Conservation (phyloP, 2,329 filamentous ascomycete genomes). For the Furcasterigmium sp. region DNA sequence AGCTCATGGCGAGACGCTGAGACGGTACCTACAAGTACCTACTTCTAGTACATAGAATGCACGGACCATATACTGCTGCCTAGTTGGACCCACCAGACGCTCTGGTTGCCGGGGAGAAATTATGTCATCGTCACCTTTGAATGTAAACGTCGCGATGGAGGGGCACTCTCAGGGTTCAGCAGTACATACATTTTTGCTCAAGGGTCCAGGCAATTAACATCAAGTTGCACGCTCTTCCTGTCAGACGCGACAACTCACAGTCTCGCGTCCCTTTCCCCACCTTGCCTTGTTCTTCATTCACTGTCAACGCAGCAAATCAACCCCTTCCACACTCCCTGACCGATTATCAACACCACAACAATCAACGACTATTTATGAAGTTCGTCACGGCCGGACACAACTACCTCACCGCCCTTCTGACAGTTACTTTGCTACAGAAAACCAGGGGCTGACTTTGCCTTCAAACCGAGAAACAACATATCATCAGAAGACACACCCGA, state of each 20-base stretch:
- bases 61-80: too few relatives aligned
- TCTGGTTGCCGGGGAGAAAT: background rate
- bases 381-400: background rate
- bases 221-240: too few relatives aligned
- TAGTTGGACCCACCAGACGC: too few relatives aligned
- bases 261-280: too few relatives aligned
- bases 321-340: too few relatives aligned
- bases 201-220: too few relatives aligned
- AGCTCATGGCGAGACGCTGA: too few relatives aligned
- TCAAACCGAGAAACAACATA: constrained; percentile 24
- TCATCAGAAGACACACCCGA: constrained; percentile 15
- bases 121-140: constrained; percentile 7
- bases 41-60: too few relatives aligned
- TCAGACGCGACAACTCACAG: constrained; percentile 5
- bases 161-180: constrained; percentile 7
- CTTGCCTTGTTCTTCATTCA: background rate
- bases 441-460: constrained; percentile 23
- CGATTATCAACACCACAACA: too few relatives aligned
- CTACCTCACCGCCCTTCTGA: background rate
- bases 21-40: too few relatives aligned
- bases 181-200: background rate
- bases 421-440: constrained; percentile 15
- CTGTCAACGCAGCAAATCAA: too few relatives aligned
- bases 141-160: too few relatives aligned
- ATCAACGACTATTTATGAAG: constrained; percentile 11